Conservation (phyloP, 2,329 filamentous ascomycete species). For the Pestalotiopsis sp. region DNA sequence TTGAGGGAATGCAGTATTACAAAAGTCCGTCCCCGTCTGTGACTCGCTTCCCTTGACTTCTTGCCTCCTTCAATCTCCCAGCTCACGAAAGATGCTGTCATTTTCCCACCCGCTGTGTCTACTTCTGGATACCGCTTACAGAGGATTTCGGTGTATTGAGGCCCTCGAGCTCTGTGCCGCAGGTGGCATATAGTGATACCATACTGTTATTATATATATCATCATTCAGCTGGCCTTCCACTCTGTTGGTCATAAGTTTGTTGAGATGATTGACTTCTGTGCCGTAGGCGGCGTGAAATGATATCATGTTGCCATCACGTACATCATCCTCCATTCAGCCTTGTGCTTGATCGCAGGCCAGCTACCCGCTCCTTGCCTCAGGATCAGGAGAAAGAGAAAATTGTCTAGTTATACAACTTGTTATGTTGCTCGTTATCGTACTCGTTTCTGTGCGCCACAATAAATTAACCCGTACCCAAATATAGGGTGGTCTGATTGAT, state of each 20-base stretch:
- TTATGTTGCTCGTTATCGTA: neutral
- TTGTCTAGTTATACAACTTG: neutral
- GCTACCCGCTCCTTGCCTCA: neutral
- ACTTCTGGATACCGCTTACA: neutral
- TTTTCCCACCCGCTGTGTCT: neutral
- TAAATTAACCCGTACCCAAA: neutral
- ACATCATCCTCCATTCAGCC: neutral
- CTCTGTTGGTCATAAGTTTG: neutral
- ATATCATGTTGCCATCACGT: neutral
- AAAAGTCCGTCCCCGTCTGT: neutral
- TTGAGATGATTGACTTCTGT: neutral
- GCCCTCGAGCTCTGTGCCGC: neutral
- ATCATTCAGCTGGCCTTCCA: neutral
- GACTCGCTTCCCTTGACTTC: neutral
- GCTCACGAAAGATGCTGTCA: neutral
- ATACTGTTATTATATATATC: neutral
- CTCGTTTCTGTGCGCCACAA: neutral
- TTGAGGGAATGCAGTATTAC: neutral
- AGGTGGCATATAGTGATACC: neutral
- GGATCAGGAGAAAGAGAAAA: neutral
- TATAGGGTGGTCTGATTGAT: neutral
- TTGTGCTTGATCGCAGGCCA: neutral
- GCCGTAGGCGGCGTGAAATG: neutral
- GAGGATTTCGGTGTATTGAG: neutral
- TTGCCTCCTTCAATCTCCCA: neutral